These are phyloP conservation scores for Fraxinus velutina DNA, from an alignment of 305 asterid genomes.

Conservation along the genomic window DNA sequence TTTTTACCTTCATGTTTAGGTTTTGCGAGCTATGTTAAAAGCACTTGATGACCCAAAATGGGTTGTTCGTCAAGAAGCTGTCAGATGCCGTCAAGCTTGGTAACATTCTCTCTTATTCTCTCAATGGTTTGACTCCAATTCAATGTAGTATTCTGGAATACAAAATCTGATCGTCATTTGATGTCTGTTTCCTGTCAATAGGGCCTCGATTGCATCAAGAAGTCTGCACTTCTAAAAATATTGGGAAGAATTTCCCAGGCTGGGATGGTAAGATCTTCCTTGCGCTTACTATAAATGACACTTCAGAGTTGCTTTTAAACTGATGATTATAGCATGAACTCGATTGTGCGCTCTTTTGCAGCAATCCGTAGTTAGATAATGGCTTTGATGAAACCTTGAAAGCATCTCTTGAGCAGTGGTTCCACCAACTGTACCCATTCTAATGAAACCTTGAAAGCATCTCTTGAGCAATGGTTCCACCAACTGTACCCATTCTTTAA, in stretches of 20 bases:
- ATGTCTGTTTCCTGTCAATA: conserved; percentile 23
- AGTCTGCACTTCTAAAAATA: conserved; percentile 38
- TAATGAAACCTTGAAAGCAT: background rate
- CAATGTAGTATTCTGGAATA: conserved; percentile 2
- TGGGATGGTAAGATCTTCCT: conserved; percentile 27
- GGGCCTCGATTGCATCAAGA: conserved; percentile 62
- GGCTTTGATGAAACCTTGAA: background rate
- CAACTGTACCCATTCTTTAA: background rate
- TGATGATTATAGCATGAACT: background rate
- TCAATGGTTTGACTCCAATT: background rate
- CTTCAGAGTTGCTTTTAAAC: background rate
- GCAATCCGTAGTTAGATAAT: background rate
- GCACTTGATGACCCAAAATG: conserved; percentile 91
- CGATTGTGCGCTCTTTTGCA: background rate
- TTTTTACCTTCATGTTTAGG: conserved; percentile 39
- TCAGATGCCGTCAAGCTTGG: conserved; percentile 84
- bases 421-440: background rate
- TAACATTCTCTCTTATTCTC: conserved; percentile 23
- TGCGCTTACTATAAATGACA: background rate
- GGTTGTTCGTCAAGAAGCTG: conserved; percentile 81
- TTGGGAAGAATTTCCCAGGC: background rate
- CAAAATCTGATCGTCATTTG: conserved; percentile 11
- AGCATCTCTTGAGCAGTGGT: background rate
- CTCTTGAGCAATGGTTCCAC: background rate
- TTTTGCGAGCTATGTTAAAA: conserved; percentile 60